These are phyloP conservation scores for Massarina eburnea DNA, from an alignment of 2,329 filamentous ascomycete genomes.

Conservation along the genomic window DNA sequence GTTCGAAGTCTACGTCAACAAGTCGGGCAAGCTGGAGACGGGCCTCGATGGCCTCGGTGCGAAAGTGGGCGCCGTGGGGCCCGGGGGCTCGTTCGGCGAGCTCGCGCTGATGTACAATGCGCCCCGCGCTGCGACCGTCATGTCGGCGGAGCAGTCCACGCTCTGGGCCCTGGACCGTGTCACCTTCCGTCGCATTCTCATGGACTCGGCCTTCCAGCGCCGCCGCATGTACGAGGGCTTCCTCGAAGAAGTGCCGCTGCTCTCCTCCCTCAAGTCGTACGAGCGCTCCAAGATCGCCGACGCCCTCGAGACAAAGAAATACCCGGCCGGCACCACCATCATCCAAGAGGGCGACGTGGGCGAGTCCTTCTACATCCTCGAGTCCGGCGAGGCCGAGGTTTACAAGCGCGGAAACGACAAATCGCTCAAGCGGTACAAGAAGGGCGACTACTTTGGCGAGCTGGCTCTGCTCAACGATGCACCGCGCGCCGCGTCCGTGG, in stretches of 20 bases:
- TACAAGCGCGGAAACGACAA: conserved; percentile 73
- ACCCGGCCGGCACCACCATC: conserved; percentile 74
- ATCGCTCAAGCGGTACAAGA: conserved; percentile 77
- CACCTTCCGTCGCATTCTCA: conserved; percentile 95
- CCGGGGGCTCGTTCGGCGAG: conserved; percentile 94
- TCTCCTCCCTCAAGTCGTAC: conserved; percentile 81
- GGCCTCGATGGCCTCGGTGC: conserved; percentile 80
- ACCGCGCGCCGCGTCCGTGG: conserved; percentile 85
- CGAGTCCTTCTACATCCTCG: conserved; percentile 87
- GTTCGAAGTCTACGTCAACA: conserved; percentile 90
- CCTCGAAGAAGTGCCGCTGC: conserved; percentile 86
- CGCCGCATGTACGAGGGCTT: conserved; percentile 97
- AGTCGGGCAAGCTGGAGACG: conserved; percentile 72
- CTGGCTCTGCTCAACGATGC: conserved; percentile 91
- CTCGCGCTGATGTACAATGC: conserved; percentile 98
- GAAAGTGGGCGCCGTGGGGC: conserved; percentile 78
- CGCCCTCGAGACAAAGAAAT: conserved; percentile 89
- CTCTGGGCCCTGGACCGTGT: conserved; percentile 94
- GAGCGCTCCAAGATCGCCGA: conserved; percentile 98
- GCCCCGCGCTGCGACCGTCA: conserved; percentile 89
- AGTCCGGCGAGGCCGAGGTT: conserved; percentile 82
- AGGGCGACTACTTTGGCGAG: conserved; percentile 97
- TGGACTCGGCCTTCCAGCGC: conserved; percentile 96
- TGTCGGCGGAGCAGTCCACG: conserved; percentile 78
- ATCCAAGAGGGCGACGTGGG: conserved; percentile 91